Percentiles rank a stretch among this genome's conserved stretches.
Evolutionary conservation across 805 yeast species (phyloP).

Genomic region (Lipomyces lipofer): DNA sequence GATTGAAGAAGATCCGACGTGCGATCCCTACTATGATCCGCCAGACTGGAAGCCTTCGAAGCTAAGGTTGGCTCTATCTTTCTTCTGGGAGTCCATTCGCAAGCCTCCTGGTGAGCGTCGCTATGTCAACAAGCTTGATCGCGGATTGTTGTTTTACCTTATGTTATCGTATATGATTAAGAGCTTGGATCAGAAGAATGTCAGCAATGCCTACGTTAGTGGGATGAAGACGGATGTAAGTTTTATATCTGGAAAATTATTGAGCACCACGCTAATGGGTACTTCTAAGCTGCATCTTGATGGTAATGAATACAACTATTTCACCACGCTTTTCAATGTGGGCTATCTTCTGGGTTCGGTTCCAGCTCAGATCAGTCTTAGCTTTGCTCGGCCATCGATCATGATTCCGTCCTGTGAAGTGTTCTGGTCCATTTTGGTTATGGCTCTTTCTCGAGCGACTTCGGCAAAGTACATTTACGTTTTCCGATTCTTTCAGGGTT

Average conservation of each 20-base stretch:
- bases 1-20: slow-evolving; percentile 24
- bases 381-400: slow-evolving; percentile 31
- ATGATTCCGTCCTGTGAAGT: slow-evolving; percentile 34
- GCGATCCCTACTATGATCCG: slow-evolving; percentile 28
- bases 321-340: slow-evolving; percentile 46
- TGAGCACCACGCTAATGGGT: too few relatives aligned
- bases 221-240: slow-evolving; percentile 57
- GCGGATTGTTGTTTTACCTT: slow-evolving; percentile 45
- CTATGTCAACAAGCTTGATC: slow-evolving; percentile 41
- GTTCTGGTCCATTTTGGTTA: slow-evolving; percentile 43
- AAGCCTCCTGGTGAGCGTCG: slow-evolving; percentile 37
- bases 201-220: slow-evolving; percentile 66
- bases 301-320: slow-evolving; percentile 50
- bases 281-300: slow-evolving; percentile 5
- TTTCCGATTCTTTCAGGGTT: slow-evolving; percentile 47
- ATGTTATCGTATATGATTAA: slow-evolving; percentile 47
- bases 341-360: slow-evolving; percentile 46
- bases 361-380: slow-evolving; percentile 39
- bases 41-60: slow-evolving; percentile 25
- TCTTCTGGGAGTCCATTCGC: slow-evolving; percentile 26
- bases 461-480: slow-evolving; percentile 43
- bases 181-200: slow-evolving; percentile 59
- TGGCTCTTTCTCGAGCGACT: slow-evolving; percentile 40
- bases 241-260: slow-evolving; percentile 34
- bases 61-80: slow-evolving; percentile 14